phyloP scores from a whole-genome alignment of 2,329 filamentous ascomycete species.

The Colletotrichum ledebouriae region DNA sequence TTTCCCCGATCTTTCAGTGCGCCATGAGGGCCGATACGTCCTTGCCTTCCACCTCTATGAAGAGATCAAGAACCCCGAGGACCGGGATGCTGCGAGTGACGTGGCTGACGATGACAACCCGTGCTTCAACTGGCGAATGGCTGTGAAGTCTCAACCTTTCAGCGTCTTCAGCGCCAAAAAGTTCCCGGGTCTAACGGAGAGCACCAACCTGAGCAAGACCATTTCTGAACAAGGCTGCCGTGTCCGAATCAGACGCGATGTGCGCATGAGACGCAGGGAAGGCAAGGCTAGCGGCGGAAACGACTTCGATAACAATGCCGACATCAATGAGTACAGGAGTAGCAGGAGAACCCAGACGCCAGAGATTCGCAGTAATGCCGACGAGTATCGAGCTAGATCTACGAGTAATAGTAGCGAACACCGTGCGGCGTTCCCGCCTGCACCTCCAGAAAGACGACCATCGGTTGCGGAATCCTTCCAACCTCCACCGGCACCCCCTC shows the following conservation, averaged over 20 bases:
- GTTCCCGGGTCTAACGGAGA: constrained; percentile 93
- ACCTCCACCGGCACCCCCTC: constrained; percentile 53
- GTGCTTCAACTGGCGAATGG: constrained; percentile 85
- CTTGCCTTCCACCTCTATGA: constrained; percentile 94
- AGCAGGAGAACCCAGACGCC: constrained; percentile 50
- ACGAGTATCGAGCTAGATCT: constrained; percentile 65
- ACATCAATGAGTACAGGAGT: constrained; percentile 66
- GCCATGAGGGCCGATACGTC: constrained; percentile 94
- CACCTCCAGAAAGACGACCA: constrained; percentile 57
- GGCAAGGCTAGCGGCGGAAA: constrained; percentile 70
- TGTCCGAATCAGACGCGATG: constrained; percentile 93
- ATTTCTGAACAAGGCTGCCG: constrained; percentile 97
- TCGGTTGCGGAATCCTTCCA: constrained; percentile 62
- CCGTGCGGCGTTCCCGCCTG: constrained; percentile 55
- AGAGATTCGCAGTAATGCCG: constrained; percentile 40
- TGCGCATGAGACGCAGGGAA: constrained; percentile 89
- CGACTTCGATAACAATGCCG: constrained; percentile 71
- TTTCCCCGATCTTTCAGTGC: constrained; percentile 95
- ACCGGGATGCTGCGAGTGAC: constrained; percentile 73
- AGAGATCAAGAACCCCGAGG: constrained; percentile 87
- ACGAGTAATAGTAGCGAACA: constrained; percentile 71
- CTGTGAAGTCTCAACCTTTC: constrained; percentile 90
- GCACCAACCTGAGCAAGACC: constrained; percentile 87
- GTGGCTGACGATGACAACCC: constrained; percentile 59
- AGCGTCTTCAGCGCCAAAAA: constrained; percentile 97